phyloP scores from a whole-genome alignment of 768 basidiomycete genomes.

The Termitomyces sp. region DNA sequence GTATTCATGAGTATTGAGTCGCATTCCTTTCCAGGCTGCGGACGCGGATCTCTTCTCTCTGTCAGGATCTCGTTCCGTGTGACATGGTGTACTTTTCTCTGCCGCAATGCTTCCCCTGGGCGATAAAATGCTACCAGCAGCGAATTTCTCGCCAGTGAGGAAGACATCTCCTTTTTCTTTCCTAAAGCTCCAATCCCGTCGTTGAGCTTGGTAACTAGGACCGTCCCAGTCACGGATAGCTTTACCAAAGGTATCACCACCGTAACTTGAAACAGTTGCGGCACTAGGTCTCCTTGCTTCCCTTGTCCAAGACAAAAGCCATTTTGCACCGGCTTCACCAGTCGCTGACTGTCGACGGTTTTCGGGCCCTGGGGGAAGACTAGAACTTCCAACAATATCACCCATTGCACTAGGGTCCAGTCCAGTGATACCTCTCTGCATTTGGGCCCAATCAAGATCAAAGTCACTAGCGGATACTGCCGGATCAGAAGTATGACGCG shows the following conservation, averaged over 20 bases:
- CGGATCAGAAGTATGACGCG: neutral
- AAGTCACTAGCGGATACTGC: constrained; percentile 27
- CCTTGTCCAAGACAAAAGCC: constrained; percentile 17
- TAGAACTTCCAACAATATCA: constrained; percentile 18
- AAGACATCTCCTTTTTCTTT: constrained; percentile 42
- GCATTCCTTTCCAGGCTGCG: constrained; percentile 42
- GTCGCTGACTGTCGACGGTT: constrained; percentile 13
- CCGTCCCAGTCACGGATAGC: constrained; percentile 38
- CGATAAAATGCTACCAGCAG: constrained; percentile 23
- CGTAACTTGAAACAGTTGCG: constrained; percentile 30
- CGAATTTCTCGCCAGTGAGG: constrained; percentile 11
- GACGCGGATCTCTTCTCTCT: constrained; percentile 17
- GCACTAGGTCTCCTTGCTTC: constrained; percentile 36
- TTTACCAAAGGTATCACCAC: constrained; percentile 37
- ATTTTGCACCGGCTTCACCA: constrained; percentile 7
- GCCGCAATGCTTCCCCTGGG: constrained; percentile 24
- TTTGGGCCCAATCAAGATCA: constrained; percentile 34
- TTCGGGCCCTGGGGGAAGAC: constrained; percentile 1
- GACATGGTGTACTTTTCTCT: constrained; percentile 12
- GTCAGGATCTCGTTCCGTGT: constrained; percentile 6
- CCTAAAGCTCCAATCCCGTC: constrained; percentile 54
- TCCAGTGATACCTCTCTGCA: constrained; percentile 27
- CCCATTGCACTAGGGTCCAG: constrained; percentile 22
- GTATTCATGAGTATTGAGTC: constrained; percentile 49
- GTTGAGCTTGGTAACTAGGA: constrained; percentile 35